Percentiles rank a stretch among this genome's conserved stretches.
phyloP scores from a whole-genome alignment of 805 yeast genomes.

The Jamesozyma lodderae region DNA sequence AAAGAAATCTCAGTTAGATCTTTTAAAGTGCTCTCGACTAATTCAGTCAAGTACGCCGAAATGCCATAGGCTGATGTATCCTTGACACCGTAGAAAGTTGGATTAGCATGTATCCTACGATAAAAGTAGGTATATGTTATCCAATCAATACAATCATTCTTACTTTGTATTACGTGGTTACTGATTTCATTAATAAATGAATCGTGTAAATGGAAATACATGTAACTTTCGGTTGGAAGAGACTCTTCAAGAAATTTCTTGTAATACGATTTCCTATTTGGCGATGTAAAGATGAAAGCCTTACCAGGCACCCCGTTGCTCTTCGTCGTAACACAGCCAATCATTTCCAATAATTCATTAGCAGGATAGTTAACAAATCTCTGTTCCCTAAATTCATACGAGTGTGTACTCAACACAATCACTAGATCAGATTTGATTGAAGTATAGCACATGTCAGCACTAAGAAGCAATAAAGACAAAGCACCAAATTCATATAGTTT shows the following conservation, averaged over 20 bases:
- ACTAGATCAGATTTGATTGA: conserved; percentile 48
- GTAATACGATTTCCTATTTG: conserved; percentile 52
- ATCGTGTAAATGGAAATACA: conserved; percentile 54
- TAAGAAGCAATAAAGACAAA: conserved; percentile 48
- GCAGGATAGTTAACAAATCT: conserved; percentile 61
- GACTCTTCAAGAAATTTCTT: conserved; percentile 63
- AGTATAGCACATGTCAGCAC: conserved; percentile 45
- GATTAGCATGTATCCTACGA: conserved; percentile 70
- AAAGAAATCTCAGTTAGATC: conserved; percentile 55
- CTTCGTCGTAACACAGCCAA: conserved; percentile 35
- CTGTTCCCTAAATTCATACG: conserved; percentile 65
- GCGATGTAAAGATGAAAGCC: conserved; percentile 49
- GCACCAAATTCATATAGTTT: conserved; percentile 42
- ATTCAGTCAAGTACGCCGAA: conserved; percentile 74
- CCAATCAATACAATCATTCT: conserved; percentile 90
- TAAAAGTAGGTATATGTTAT: conserved; percentile 76
- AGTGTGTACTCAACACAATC: conserved; percentile 61
- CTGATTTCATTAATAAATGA: conserved; percentile 66
- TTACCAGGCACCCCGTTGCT: conserved; percentile 28
- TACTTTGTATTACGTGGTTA: conserved; percentile 47
- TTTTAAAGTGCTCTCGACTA: conserved; percentile 60
- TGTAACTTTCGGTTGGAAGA: conserved; percentile 74
- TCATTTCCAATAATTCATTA: conserved; percentile 56
- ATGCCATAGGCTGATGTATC: conserved; percentile 58
- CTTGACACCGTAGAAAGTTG: conserved; percentile 77